These are phyloP conservation scores for Paecilomyces niveus DNA, from an alignment of 2,329 filamentous ascomycete species.

Conservation along the genomic window DNA sequence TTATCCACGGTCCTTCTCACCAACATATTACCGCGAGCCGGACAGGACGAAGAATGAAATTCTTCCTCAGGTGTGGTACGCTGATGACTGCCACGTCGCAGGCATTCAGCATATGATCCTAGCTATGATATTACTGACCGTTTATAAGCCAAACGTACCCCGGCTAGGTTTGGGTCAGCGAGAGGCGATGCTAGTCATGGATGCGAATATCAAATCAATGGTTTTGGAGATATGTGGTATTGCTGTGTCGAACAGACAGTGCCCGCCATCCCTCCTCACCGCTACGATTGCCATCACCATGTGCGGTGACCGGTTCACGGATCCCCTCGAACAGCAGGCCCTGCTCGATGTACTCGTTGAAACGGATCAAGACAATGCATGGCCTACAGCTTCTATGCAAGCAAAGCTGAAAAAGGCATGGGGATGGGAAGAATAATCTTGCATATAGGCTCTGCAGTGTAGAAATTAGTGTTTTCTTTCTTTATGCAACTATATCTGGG, in stretches of 20 bases:
- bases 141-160: slow-evolving; percentile 18
- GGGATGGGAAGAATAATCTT: neutral
- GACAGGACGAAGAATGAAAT: slow-evolving; percentile 11
- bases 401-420: slow-evolving; percentile 10
- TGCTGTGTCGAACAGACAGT: slow-evolving; percentile 13
- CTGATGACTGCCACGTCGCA: slow-evolving; percentile 16
- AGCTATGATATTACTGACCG: slow-evolving; percentile 17
- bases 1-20: slow-evolving; percentile 14
- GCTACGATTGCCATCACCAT: slow-evolving; percentile 22
- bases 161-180: slow-evolving; percentile 15
- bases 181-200: slow-evolving; percentile 4
- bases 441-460: no score
- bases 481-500: no score
- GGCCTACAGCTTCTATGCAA: slow-evolving; percentile 30
- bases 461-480: no score
- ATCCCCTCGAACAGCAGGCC: slow-evolving; percentile 16
- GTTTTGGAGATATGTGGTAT: slow-evolving; percentile 13
- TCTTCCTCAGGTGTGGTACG: slow-evolving; percentile 20
- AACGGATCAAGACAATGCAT: neutral
- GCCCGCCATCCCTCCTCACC: slow-evolving; percentile 10
- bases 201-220: slow-evolving; percentile 7
- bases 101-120: slow-evolving; percentile 16
- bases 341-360: slow-evolving; percentile 16
- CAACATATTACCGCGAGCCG: slow-evolving; percentile 14
- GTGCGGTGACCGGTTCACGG: slow-evolving; percentile 23